These are phyloP conservation scores for Saksenaea vasiformis DNA, from an alignment of 371 early-diverging fungal genomes.

Conservation along the genomic window DNA sequence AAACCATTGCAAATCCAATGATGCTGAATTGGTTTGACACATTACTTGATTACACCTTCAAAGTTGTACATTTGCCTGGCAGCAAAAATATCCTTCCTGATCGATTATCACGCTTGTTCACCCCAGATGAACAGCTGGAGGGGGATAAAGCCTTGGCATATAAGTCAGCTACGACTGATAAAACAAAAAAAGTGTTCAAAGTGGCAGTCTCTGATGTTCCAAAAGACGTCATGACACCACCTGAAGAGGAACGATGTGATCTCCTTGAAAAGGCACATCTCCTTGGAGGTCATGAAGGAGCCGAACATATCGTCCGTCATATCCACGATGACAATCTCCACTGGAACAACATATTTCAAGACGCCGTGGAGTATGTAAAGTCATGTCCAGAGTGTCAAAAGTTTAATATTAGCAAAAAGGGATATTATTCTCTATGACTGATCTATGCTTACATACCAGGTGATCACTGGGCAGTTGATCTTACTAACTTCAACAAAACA, in stretches of 20 bases:
- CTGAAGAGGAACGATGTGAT: constrained; percentile 8
- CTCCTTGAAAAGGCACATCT: constrained; percentile 13
- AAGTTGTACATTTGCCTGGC: constrained; percentile 24
- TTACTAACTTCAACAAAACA: constrained; percentile 21
- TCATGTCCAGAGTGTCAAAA: constrained; percentile 18
- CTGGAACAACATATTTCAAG: constrained; percentile 23
- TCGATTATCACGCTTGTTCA: constrained; percentile 18
- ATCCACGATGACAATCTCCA: constrained; percentile 8
- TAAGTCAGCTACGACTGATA: too few species aligned
- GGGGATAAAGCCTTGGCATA: too few species aligned
- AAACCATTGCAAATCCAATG: constrained; percentile 24
- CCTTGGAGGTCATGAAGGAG: constrained; percentile 21
- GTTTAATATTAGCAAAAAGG: constrained; percentile 9
- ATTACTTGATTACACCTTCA: constrained; percentile 23
- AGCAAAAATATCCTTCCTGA: constrained; percentile 20
- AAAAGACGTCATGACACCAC: too few species aligned
- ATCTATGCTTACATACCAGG: constrained; percentile 20
- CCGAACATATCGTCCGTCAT: constrained; percentile 11
- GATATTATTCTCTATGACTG: constrained; percentile 21
- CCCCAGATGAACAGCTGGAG: constrained; percentile 16
- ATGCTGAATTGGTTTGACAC: constrained; percentile 24
- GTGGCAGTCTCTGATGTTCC: too few species aligned
- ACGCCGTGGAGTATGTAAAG: constrained; percentile 14
- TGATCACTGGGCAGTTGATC: constrained; percentile 27
- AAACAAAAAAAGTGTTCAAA: too few species aligned